Evolutionary conservation across 2,329 filamentous ascomycete genomes (phyloP).

Genomic region (Phyllosticta citriasiana): DNA sequence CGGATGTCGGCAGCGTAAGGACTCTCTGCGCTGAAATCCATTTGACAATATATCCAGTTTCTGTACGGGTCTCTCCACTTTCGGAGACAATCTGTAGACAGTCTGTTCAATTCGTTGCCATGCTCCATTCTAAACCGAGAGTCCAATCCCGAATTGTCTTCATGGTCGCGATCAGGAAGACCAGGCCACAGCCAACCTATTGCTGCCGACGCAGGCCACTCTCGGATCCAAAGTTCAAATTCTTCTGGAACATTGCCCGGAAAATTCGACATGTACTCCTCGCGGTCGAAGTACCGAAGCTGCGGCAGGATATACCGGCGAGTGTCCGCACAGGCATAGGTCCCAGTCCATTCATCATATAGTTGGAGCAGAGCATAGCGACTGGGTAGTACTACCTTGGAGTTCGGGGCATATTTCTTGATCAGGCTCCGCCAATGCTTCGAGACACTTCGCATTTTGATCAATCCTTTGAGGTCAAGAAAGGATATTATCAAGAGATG

Average conservation of each 20-base stretch:
- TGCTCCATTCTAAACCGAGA: not conserved
- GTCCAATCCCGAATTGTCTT: not conserved
- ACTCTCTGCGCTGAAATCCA: not conserved
- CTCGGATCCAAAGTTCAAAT: constrained; percentile 1
- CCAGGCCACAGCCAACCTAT: constrained; percentile 1
- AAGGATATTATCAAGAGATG: not conserved
- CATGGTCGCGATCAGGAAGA: not conserved
- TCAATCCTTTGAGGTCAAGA: not conserved
- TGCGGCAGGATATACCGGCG: not conserved
- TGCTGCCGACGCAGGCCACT: not conserved
- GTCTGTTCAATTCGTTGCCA: no score
- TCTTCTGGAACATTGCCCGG: not conserved
- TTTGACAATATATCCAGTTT: not conserved
- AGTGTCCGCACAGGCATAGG: not conserved
- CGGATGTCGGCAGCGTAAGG: not conserved
- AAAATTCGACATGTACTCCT: not conserved
- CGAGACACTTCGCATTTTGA: not conserved
- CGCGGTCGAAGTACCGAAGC: not conserved
- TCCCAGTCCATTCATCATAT: not conserved
- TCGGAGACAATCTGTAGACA: not conserved
- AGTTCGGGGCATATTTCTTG: not conserved
- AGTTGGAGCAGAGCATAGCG: not conserved
- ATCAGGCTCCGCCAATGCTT: not conserved
- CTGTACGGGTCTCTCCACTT: not conserved
- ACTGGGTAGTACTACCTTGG: not conserved